These are phyloP conservation scores for Yarrowia hollandica DNA, from an alignment of 805 yeast species.

Conservation along the genomic window DNA sequence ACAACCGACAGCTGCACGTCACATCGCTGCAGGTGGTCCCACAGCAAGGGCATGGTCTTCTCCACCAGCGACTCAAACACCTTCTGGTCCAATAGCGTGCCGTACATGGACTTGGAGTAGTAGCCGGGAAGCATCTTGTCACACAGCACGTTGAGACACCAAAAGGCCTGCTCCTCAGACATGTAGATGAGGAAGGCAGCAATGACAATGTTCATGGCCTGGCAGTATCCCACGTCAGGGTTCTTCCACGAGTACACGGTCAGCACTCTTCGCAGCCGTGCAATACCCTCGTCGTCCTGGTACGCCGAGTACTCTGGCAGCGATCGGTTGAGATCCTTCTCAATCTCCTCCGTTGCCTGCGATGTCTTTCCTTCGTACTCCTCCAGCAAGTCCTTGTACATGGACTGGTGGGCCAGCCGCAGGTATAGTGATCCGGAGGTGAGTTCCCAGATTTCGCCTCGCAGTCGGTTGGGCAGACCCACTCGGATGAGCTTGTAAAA, in stretches of 20 bases:
- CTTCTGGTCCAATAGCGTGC: slow-evolving; percentile 88
- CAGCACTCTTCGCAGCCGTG: slow-evolving; percentile 77
- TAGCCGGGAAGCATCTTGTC: slow-evolving; percentile 90
- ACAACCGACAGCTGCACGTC: slow-evolving; percentile 93
- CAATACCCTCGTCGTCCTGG: slow-evolving; percentile 82
- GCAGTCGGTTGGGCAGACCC: slow-evolving; percentile 87
- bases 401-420: slow-evolving; percentile 61
- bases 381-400: slow-evolving; percentile 58
- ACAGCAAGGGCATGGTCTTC: slow-evolving; percentile 82
- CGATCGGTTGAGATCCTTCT: slow-evolving; percentile 91
- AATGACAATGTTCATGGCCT: slow-evolving; percentile 88
- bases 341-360: slow-evolving; percentile 92
- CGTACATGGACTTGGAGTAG: slow-evolving; percentile 96
- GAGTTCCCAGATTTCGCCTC: slow-evolving; percentile 97
- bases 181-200: slow-evolving; percentile 57
- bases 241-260: slow-evolving; percentile 96
- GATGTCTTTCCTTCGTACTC: slow-evolving; percentile 66
- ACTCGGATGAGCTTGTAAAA: slow-evolving; percentile 83
- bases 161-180: slow-evolving; percentile 97
- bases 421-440: slow-evolving; percentile 81
- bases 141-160: slow-evolving; percentile 81
- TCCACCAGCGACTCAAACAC: slow-evolving; percentile 90
- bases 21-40: slow-evolving; percentile 73
- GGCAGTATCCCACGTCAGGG: slow-evolving; percentile 97
- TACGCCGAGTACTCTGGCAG: slow-evolving; percentile 95